phyloP scores from a whole-genome alignment of 768 basidiomycete species.

The Amanita phalloides region DNA sequence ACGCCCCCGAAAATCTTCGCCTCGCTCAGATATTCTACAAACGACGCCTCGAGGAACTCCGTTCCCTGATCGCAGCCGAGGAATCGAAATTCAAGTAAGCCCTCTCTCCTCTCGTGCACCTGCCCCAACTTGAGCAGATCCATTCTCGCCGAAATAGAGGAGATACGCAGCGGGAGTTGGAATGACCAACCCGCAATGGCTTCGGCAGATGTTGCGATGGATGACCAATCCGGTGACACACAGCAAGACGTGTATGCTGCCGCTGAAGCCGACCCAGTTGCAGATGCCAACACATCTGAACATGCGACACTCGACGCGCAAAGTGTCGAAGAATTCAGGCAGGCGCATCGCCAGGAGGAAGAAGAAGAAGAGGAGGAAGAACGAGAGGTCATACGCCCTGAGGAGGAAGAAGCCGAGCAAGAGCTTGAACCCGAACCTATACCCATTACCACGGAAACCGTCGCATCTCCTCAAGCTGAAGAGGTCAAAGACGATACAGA shows the following conservation, averaged over 20 bases:
- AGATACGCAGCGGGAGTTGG: conserved; percentile 59
- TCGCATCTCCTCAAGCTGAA: background rate
- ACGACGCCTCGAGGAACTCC: conserved; percentile 60
- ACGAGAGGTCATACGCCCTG: conserved; percentile 4
- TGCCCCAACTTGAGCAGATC: conserved; percentile 25
- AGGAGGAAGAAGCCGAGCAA: conserved; percentile 4
- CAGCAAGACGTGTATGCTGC: too few species aligned
- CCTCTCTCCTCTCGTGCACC: background rate
- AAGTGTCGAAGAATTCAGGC: background rate
- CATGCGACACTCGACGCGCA: background rate
- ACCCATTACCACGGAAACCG: background rate
- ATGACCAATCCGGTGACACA: too few species aligned
- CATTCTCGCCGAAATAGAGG: conserved; percentile 65
- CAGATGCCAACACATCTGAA: conserved; percentile 19
- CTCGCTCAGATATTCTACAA: conserved; percentile 72
- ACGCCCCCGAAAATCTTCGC: conserved; percentile 40
- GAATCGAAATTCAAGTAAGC: conserved; percentile 72
- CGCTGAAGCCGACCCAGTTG: too few species aligned
- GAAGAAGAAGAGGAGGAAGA: conserved; percentile 7
- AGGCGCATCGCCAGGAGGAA: conserved; percentile 6
- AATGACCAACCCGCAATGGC: conserved; percentile 26
- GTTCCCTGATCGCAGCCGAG: conserved; percentile 57
- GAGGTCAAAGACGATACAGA: conserved; percentile 3
- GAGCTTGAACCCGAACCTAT: conserved; percentile 1
- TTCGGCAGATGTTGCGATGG: background rate